A percentile compares a stretch with the other conserved stretches of the same genome.
Conservation (phyloP, 768 basidiomycete genomes). For the Rhodotorula sphaerocarpa region DNA sequence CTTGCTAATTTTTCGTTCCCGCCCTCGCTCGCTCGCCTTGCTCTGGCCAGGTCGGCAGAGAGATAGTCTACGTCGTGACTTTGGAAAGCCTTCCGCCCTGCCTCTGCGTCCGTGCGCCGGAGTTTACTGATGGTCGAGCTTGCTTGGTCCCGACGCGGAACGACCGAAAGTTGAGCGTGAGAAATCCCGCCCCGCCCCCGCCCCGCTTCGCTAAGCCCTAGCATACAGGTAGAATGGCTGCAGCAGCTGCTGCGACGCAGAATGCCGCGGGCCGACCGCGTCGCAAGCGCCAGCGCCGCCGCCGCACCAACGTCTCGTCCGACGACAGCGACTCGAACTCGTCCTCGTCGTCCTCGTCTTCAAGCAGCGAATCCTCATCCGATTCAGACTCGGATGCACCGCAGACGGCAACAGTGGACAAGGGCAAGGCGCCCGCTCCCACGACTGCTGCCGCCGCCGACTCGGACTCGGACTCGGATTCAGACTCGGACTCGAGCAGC, state of each 20-base stretch:
- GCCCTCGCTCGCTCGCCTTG: too few species aligned
- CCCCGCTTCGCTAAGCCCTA: too few species aligned
- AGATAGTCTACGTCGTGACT: too few species aligned
- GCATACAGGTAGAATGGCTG: slow-evolving; percentile 29
- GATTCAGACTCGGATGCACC: background rate
- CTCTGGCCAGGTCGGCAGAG: too few species aligned
- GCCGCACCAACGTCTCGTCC: slow-evolving; percentile 8
- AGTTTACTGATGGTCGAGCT: background rate
- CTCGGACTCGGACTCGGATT: background rate
- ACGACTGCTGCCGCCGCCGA: background rate
- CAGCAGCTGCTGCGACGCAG: slow-evolving; percentile 11
- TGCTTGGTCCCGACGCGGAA: too few species aligned
- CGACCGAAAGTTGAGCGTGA: too few species aligned
- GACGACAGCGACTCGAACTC: background rate
- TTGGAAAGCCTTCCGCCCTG: background rate
- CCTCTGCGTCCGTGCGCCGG: background rate
- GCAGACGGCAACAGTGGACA: slow-evolving; percentile 6
- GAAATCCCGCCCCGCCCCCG: too few species aligned
- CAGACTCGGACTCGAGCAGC: background rate
- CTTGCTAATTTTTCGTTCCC: too few species aligned
- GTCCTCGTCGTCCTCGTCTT: background rate
- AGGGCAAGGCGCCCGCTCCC: background rate
- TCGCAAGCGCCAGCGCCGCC: slow-evolving; percentile 34
- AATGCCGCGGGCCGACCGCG: slow-evolving; percentile 26
- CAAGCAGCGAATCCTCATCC: too few species aligned